Conservation (phyloP, 2,329 filamentous ascomycete species). For the Pseudohalonectria lignicola region DNA sequence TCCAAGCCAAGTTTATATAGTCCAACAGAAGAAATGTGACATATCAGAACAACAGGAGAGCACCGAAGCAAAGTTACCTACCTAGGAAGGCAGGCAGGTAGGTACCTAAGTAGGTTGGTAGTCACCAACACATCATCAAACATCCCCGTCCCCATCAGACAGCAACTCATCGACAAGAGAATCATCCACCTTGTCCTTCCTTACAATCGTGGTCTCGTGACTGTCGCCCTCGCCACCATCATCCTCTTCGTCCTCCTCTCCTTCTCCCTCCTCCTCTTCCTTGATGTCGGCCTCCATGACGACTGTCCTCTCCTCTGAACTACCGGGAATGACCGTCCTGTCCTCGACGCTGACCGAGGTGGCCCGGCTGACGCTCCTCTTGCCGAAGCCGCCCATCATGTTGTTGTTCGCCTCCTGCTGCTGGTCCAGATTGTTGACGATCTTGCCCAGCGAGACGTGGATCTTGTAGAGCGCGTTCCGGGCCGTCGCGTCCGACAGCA, state of each 20-base stretch:
- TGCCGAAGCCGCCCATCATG: conserved; percentile 16
- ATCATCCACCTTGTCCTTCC: conserved; percentile 14
- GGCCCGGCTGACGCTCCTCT: conserved; percentile 30
- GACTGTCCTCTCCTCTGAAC: conserved; percentile 26
- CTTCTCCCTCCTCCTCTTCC: conserved; percentile 37
- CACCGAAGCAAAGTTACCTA: too few relatives aligned
- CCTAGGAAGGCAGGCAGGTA: too few relatives aligned
- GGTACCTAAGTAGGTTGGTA: too few relatives aligned
- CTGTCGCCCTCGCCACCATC: conserved; percentile 14
- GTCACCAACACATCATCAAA: conserved; percentile 12
- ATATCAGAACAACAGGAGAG: conserved; percentile 1
- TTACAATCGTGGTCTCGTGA: conserved; percentile 13
- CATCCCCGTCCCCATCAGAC: conserved; percentile 27
- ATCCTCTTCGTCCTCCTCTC: conserved; percentile 24
- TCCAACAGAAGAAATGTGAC: conserved; percentile 1
- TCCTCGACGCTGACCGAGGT: conserved; percentile 26
- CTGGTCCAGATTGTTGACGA: conserved; percentile 49
- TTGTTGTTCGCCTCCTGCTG: conserved; percentile 6
- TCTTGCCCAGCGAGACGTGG: conserved; percentile 56
- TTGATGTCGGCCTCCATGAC: conserved; percentile 33
- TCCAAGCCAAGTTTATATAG: background rate
- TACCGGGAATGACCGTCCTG: conserved; percentile 10
- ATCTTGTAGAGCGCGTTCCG: conserved; percentile 58
- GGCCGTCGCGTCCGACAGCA: conserved; percentile 48
- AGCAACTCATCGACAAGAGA: conserved; percentile 27